phyloP scores from a whole-genome alignment of 225 moss, liverwort and hornwort species.

The Physcomitrium patens region DNA sequence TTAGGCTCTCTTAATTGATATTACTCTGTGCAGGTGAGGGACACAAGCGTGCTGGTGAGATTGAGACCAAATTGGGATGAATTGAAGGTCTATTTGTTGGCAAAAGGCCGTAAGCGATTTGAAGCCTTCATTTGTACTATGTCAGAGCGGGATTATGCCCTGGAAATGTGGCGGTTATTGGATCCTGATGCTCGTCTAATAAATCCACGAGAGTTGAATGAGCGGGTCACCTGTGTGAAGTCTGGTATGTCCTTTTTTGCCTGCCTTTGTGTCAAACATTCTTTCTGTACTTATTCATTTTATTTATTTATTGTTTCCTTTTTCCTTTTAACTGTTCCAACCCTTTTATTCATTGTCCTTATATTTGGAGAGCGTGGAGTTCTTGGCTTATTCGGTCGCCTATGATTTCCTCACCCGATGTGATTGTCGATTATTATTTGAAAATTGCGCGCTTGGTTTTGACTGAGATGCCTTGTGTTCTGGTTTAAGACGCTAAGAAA shows the following conservation, averaged over 20 bases:
- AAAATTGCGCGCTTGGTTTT: slow-evolving; percentile 6
- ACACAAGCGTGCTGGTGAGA: slow-evolving; percentile 95
- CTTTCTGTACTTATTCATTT: background rate
- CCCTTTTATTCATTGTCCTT: slow-evolving; percentile 2
- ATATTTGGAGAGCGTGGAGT: background rate
- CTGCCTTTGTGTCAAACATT: slow-evolving; percentile 16
- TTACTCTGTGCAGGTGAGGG: slow-evolving; percentile 68
- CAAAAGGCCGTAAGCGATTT: slow-evolving; percentile 97
- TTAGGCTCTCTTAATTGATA: slow-evolving; percentile 19
- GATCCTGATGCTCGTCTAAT: slow-evolving; percentile 93
- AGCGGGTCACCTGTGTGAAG: slow-evolving; percentile 96
- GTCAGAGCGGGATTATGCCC: slow-evolving; percentile 98
- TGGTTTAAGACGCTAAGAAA: slow-evolving; percentile 78
- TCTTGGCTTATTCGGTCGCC: slow-evolving; percentile 1
- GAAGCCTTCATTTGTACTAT: slow-evolving; percentile 99
- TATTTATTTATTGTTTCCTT: background rate
- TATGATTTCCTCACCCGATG: background rate
- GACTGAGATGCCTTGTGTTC: slow-evolving; percentile 17
- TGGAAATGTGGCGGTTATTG: slow-evolving; percentile 99
- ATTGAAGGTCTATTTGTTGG: slow-evolving; percentile 84
- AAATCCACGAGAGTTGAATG: slow-evolving; percentile 89
- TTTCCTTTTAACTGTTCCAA: background rate
- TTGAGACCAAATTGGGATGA: slow-evolving; percentile 98
- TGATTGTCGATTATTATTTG: slow-evolving; percentile 19
- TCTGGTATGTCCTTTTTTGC: slow-evolving; percentile 55